Base-by-base conservation (phyloP, 1,284 basidiomycete genomes). In the Pseudomicrostroma phylloplanum region DNA sequence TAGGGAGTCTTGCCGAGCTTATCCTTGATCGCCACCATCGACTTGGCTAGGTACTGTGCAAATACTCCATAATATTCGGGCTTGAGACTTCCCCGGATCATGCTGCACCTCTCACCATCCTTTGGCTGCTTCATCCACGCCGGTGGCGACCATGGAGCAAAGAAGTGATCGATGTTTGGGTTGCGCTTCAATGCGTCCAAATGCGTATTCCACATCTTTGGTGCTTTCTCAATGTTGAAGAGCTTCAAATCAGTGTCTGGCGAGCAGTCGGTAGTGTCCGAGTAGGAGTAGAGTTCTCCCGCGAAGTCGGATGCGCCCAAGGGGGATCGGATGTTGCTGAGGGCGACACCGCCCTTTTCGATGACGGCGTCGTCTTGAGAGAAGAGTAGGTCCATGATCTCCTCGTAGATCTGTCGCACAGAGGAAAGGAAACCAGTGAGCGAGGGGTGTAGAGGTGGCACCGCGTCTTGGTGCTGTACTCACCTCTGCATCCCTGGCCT, bases 71-170 rank as follows among this genome's bases (percentile, higher is more conserved):
- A 65, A 60, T 65, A 69, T 12, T 67, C 61, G 3, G 53, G 8
- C 40, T 70, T 63, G 19, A 72, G 56, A 13, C 57, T 25, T 7
- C 71, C 71, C 2, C 70, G 68, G 46, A 66, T 67, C 23, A 71
- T 43, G 41, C 25, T 41, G 15, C 57, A 41, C 12, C 4, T 48
- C 15, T 54, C 46, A 53, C 43, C 11, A 36, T 59, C 58, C 46
- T 65, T 58, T 56, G 55, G 56, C 30, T 62, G 60, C 65, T 73
- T 73, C 70, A 72, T 71, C 71, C 71, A 73, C 6, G 66, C 70
- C 1, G 71, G 71, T n/a, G 67, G 63, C 12, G 55, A 58, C 71
- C 71, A 73, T 1, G 71, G 57, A 7, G 70, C 64, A 6, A 58
- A 55, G 26, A 65, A 55, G 55, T 67, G 59, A 57, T 72, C 66